Percentiles rank a stretch among this genome's conserved stretches.
Conservation (phyloP, 345 rosid species). For the Tarenaya hassleriana region DNA sequence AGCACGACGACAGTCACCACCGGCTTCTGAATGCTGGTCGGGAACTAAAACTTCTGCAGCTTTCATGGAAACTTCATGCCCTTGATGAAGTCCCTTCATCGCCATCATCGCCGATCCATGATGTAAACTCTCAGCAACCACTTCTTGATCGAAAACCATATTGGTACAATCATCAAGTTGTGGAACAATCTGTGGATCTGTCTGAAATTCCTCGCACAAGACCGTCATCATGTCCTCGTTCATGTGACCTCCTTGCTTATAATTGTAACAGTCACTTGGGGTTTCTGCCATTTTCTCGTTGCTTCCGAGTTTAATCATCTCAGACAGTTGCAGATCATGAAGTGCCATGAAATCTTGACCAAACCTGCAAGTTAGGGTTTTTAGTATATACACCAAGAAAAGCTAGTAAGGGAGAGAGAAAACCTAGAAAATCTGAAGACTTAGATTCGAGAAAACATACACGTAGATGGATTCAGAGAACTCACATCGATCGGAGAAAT, state of each 20-base stretch:
- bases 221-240: conserved; percentile 15
- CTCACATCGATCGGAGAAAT: not conserved
- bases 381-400: conserved; percentile 9
- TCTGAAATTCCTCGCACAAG: not conserved
- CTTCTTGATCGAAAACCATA: no score
- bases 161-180: not conserved
- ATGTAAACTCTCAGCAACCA: no score
- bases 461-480: not conserved
- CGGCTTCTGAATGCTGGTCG: conserved; percentile 60
- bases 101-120: no score
- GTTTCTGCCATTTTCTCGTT: not conserved
- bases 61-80: not conserved
- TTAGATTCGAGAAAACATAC: not conserved
- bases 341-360: conserved; percentile 31
- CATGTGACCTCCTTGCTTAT: conserved; percentile 4
- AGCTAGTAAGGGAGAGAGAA: not conserved
- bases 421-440: not conserved
- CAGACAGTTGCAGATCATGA: conserved; percentile 17
- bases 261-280: no score
- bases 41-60: conserved; percentile 27
- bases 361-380: conserved; percentile 30
- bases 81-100: conserved; percentile 15
- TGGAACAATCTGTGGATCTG: conserved; percentile 32
- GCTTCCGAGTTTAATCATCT: conserved; percentile 2
- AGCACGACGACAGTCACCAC: conserved; percentile 15